These are phyloP conservation scores for Elsinoe fawcettii DNA, from an alignment of 2,329 filamentous ascomycete genomes.

Conservation along the genomic window DNA sequence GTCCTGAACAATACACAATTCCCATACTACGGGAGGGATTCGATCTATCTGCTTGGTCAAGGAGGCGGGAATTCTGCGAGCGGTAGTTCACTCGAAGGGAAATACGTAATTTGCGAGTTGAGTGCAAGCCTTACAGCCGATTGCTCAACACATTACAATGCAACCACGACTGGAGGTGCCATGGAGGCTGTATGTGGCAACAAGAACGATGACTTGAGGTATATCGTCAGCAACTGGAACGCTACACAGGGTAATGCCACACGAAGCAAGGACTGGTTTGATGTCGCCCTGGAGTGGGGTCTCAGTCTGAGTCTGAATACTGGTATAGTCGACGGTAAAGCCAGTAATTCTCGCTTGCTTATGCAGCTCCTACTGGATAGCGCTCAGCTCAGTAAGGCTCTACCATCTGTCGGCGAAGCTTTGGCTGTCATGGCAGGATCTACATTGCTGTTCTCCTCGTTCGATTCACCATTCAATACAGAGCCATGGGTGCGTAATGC, in stretches of 20 bases:
- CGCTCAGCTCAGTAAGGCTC: slow-evolving; percentile 38
- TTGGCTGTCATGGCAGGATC: slow-evolving; percentile 62
- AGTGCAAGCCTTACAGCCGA: slow-evolving; percentile 55
- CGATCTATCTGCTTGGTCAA: slow-evolving; percentile 61
- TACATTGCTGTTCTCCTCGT: slow-evolving; percentile 55
- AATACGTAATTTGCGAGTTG: slow-evolving; percentile 61
- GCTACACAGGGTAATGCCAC: slow-evolving; percentile 45
- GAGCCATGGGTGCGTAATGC: slow-evolving; percentile 33
- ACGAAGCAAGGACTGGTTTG: slow-evolving; percentile 35
- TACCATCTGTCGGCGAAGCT: slow-evolving; percentile 66
- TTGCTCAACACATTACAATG: slow-evolving; percentile 55
- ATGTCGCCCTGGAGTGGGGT: slow-evolving; percentile 38
- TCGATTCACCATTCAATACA: slow-evolving; percentile 51
- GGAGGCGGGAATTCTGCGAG: slow-evolving; percentile 21
- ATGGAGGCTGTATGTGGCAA: slow-evolving; percentile 58
- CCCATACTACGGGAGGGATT: slow-evolving; percentile 36
- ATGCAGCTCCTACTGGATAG: slow-evolving; percentile 36
- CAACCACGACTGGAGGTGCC: slow-evolving; percentile 45
- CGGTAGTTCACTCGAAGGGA: slow-evolving; percentile 3
- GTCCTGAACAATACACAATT: slow-evolving; percentile 46
- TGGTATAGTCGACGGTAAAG: slow-evolving; percentile 37
- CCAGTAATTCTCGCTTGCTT: slow-evolving; percentile 38
- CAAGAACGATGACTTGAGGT: slow-evolving; percentile 46
- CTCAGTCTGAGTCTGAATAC: slow-evolving; percentile 37
- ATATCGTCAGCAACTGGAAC: slow-evolving; percentile 43